Conservation (phyloP, 2,329 filamentous ascomycete genomes). For the Exserohilum turcica region DNA sequence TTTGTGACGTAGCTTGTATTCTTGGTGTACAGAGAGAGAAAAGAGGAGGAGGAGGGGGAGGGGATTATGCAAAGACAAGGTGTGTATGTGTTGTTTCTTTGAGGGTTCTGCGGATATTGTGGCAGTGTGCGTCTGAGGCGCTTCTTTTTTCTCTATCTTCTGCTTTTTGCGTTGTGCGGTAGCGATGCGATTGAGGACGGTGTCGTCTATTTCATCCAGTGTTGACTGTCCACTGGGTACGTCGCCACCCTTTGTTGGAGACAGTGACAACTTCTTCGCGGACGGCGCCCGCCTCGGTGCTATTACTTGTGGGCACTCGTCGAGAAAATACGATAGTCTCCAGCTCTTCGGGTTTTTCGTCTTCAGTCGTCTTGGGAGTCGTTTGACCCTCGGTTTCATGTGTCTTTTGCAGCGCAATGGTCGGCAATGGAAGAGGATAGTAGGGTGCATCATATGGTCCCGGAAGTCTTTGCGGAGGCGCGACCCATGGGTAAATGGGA, state of each 20-base stretch:
- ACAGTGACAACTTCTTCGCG: slow-evolving; percentile 37
- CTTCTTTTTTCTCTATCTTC: background rate
- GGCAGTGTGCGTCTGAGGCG: background rate
- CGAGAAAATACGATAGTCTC: slow-evolving; percentile 31
- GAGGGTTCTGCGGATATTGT: no score
- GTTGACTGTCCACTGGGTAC: slow-evolving; percentile 43
- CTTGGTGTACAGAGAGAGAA: no score
- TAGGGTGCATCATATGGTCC: slow-evolving; percentile 45
- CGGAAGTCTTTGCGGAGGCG: slow-evolving; percentile 39
- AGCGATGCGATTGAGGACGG: background rate
- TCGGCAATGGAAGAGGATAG: slow-evolving; percentile 41
- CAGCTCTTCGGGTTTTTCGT: slow-evolving; percentile 1
- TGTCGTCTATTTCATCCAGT: slow-evolving; percentile 28
- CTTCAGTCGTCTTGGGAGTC: slow-evolving; percentile 10
- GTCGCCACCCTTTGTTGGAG: slow-evolving; percentile 40
- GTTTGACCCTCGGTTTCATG: slow-evolving; percentile 22
- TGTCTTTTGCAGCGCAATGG: slow-evolving; percentile 17
- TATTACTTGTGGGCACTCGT: slow-evolving; percentile 33
- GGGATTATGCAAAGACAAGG: no score
- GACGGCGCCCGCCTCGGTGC: slow-evolving; percentile 12
- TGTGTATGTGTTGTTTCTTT: no score
- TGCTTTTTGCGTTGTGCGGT: slow-evolving; percentile 1
- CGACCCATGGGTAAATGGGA: slow-evolving; percentile 42
- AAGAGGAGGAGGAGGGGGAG: no score
- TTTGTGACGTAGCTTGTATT: no score